These are phyloP conservation scores for Aspergillus unguis DNA, from an alignment of 2,329 filamentous ascomycete species.

Conservation along the genomic window DNA sequence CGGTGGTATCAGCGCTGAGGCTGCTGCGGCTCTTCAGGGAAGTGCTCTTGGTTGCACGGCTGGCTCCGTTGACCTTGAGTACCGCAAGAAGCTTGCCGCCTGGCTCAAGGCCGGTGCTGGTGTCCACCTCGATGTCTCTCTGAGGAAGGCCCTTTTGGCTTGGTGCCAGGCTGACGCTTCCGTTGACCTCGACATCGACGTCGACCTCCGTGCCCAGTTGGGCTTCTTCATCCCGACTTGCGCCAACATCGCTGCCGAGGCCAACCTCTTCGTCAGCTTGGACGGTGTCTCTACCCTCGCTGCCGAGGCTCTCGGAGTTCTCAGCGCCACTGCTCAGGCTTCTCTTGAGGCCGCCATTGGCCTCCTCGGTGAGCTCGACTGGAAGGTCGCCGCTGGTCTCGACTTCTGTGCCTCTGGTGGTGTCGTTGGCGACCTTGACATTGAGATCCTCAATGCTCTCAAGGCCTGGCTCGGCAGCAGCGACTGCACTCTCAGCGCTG, in stretches of 20 bases:
- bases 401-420: conserved; percentile 34
- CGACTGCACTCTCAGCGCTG: conserved; percentile 26
- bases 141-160: conserved; percentile 29
- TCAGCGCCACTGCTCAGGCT: conserved; percentile 29
- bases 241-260: conserved; percentile 35
- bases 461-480: conserved; percentile 28
- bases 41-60: conserved; percentile 35
- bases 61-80: conserved; percentile 24
- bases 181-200: conserved; percentile 20
- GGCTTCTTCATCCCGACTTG: conserved; percentile 34
- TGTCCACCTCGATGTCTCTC: conserved; percentile 22
- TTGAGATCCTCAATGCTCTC: conserved; percentile 33
- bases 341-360: conserved; percentile 30
- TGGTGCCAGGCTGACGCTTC: conserved; percentile 32
- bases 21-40: conserved; percentile 36
- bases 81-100: conserved; percentile 27
- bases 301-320: conserved; percentile 27
- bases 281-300: conserved; percentile 34
- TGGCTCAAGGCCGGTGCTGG: conserved; percentile 28
- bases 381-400: conserved; percentile 32
- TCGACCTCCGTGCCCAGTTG: conserved; percentile 30
- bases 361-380: conserved; percentile 22
- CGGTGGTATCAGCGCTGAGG: conserved; percentile 30
- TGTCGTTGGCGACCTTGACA: conserved; percentile 27
- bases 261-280: conserved; percentile 34